Evolutionary conservation across 768 basidiomycete species (phyloP).

Genomic region (Agrocybe praecox): DNA sequence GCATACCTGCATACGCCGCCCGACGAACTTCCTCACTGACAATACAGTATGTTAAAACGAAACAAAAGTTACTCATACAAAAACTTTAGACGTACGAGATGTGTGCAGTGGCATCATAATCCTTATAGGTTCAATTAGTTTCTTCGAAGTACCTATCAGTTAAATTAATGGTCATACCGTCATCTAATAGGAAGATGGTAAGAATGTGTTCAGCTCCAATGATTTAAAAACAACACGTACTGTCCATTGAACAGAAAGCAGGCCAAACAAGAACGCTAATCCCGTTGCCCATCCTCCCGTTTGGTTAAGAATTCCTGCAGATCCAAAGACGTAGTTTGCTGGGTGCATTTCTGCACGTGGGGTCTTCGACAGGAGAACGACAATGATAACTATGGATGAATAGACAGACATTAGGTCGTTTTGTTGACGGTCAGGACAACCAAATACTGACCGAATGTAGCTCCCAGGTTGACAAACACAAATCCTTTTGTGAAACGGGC

Average conservation of each 20-base stretch:
- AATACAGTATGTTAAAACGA: not conserved
- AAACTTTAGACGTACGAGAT: slow-evolving; percentile 61
- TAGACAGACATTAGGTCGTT: not conserved
- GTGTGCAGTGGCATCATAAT: slow-evolving; percentile 82
- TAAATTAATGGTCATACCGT: slow-evolving; percentile 39
- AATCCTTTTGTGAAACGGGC: slow-evolving; percentile 75
- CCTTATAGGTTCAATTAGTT: slow-evolving; percentile 37
- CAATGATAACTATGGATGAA: slow-evolving; percentile 66
- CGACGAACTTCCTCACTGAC: slow-evolving; percentile 76
- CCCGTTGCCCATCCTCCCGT: slow-evolving; percentile 82
- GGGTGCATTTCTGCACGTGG: slow-evolving; percentile 78
- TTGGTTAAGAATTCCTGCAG: slow-evolving; percentile 72
- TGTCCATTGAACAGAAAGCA: slow-evolving; percentile 89
- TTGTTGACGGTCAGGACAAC: not conserved
- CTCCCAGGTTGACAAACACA: slow-evolving; percentile 87
- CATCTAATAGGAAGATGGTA: slow-evolving; percentile 42
- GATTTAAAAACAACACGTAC: slow-evolving; percentile 38
- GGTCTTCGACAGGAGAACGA: slow-evolving; percentile 78
- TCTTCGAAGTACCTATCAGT: not conserved
- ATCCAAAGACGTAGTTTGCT: slow-evolving; percentile 79
- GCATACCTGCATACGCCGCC: slow-evolving; percentile 72
- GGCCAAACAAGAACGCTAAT: slow-evolving; percentile 81
- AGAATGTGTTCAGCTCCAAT: not conserved
- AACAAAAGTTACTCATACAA: slow-evolving; percentile 9
- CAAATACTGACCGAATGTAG: slow-evolving; percentile 56